Percentiles rank a stretch among this genome's conserved stretches.
Evolutionary conservation across 1,139 yeast species (phyloP).

Genomic region (Hansenula lynferdii): DNA sequence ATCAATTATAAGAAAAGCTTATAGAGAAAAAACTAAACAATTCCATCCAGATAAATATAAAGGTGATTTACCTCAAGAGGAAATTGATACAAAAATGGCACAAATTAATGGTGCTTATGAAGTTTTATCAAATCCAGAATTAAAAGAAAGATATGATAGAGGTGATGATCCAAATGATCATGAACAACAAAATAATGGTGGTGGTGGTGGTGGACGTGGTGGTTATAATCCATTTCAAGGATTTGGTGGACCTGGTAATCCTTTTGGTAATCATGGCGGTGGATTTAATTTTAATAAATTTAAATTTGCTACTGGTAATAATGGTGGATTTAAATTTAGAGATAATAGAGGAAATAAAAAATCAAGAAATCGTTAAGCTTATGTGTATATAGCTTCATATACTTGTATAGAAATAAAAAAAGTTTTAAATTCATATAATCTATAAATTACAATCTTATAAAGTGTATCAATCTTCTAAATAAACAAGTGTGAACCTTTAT

Average conservation of each 20-base stretch:
- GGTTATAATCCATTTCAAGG: conserved; percentile 5
- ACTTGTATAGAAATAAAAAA: background rate
- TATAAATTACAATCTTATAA: no score
- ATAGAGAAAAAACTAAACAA: conserved; percentile 70
- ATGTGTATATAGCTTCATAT: background rate
- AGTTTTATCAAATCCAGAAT: conserved; percentile 62
- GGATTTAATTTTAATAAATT: background rate
- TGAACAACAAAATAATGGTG: no score
- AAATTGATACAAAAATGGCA: conserved; percentile 82
- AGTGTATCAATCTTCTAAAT: conserved; percentile 9
- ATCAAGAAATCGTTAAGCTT: background rate
- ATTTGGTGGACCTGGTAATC: conserved; percentile 6
- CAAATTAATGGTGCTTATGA: conserved; percentile 94
- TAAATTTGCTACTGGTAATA: conserved; percentile 8
- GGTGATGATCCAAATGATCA: conserved; percentile 58
- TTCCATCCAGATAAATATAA: conserved; percentile 91
- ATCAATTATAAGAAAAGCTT: conserved; percentile 74
- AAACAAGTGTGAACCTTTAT: conserved; percentile 27
- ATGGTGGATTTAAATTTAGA: conserved; percentile 8
- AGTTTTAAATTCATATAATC: background rate
- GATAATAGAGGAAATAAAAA: conserved; percentile 7
- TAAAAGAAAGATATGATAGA: conserved; percentile 59
- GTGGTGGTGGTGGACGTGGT: conserved; percentile 7
- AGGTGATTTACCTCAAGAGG: conserved; percentile 61
- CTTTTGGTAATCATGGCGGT: conserved; percentile 9